Evolutionary conservation across 495 filamentous ascomycete species (phyloP).

Genomic region (Penicillium verhagenii): DNA sequence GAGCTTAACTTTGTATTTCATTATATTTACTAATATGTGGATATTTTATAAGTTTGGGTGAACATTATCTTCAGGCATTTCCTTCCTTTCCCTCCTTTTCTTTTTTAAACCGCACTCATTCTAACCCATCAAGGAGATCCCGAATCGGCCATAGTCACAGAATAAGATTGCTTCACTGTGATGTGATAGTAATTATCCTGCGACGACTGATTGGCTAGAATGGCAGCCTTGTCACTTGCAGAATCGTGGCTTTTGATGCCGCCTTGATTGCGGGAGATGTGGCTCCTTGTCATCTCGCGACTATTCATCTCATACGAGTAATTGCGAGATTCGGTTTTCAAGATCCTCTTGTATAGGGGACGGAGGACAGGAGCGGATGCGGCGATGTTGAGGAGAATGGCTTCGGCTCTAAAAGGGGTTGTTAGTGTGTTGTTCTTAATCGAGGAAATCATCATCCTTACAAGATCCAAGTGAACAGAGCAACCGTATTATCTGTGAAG

Average conservation of each 20-base stretch:
- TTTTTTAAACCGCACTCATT: background rate
- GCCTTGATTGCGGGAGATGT: background rate
- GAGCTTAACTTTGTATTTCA: background rate
- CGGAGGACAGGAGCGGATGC: background rate
- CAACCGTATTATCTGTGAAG: constrained; percentile 1
- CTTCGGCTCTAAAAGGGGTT: background rate
- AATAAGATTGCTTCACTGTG: background rate
- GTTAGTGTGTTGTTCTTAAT: background rate
- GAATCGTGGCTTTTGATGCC: background rate
- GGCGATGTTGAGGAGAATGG: background rate
- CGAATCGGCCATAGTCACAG: background rate
- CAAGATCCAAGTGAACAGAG: constrained; percentile 1
- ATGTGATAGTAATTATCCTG: background rate
- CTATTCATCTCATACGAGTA: constrained; percentile 1
- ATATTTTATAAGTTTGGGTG: no score
- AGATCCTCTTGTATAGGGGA: background rate
- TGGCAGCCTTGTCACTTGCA: background rate
- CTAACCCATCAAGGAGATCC: background rate
- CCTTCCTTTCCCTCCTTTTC: background rate
- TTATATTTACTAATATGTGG: background rate
- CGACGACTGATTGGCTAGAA: background rate
- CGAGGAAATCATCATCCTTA: background rate
- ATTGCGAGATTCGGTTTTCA: background rate
- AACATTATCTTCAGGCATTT: no score
- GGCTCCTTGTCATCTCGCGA: background rate